phyloP scores from a whole-genome alignment of 1,284 basidiomycete species.

The Leucoagaricus sp. region DNA sequence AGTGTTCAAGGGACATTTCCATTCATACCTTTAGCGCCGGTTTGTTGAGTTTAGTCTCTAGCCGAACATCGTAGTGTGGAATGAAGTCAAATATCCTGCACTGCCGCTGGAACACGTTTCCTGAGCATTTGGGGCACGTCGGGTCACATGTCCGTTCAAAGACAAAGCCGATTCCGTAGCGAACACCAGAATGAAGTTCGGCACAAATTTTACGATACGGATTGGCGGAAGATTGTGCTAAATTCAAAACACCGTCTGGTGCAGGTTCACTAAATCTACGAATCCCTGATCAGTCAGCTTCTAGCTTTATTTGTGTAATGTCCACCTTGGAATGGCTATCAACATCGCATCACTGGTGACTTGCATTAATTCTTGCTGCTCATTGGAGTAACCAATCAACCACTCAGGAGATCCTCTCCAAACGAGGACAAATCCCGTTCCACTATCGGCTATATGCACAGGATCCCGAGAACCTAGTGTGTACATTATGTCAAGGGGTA shows the following conservation, averaged over 20 bases:
- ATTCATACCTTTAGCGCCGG: conserved; percentile 53
- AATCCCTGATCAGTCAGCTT: background rate
- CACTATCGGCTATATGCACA: conserved; percentile 71
- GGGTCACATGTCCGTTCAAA: conserved; percentile 85
- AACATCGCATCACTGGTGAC: conserved; percentile 81
- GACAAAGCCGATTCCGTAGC: conserved; percentile 86
- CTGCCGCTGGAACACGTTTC: conserved; percentile 69
- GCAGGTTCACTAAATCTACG: conserved; percentile 9
- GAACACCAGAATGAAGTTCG: conserved; percentile 85
- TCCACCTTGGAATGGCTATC: conserved; percentile 83
- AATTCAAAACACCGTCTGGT: conserved; percentile 8
- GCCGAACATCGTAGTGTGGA: conserved; percentile 80
- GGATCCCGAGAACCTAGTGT: conserved; percentile 81
- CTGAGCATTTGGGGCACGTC: conserved; percentile 69
- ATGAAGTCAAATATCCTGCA: conserved; percentile 85
- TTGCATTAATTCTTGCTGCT: conserved; percentile 82
- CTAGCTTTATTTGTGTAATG: background rate
- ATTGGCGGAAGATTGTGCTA: conserved; percentile 15
- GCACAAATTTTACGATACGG: conserved; percentile 68
- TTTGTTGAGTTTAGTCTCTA: conserved; percentile 52
- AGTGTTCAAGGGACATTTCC: background rate
- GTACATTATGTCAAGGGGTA: conserved; percentile 16
- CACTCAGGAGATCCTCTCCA: conserved; percentile 83
- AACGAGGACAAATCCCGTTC: conserved; percentile 88
- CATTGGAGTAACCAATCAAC: conserved; percentile 74